Evolutionary conservation across 768 basidiomycete species (phyloP), one percentile per base, ranked within the genome.

Genomic region (Lactarius akahatsu): DNA sequence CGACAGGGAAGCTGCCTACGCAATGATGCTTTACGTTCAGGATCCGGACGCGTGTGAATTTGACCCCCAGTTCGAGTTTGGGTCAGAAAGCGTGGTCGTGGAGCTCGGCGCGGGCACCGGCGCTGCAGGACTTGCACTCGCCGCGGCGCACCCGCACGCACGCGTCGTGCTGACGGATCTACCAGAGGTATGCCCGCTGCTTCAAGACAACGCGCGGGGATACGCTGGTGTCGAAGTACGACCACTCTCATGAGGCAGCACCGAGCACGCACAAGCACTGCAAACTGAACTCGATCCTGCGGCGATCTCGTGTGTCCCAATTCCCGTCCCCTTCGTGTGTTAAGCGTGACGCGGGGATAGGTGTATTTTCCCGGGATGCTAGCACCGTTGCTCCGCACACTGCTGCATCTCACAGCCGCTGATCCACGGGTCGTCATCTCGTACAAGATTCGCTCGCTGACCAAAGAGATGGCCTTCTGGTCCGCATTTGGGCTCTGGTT

Each of bases 291-390:
- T 86, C 5, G 57, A 57, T 30, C 55, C 69, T n/a, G 50, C 30
- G 18, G 93, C 73, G 92, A 94, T 76, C 81, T 95, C 62, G 92
- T 92, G 77, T 73, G 86, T 81, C 47, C 32, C n/a, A 40, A 26
- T 34, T 11, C 40, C 57, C 64, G 4, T 30, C 30, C n/a, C 11
- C n/a, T 20, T 41, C 18, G n/a, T 26, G 32, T 67, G 20, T 32
- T 45, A n/a, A 34, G 59, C 58, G 20, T 68, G n/a, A 57, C 63
- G 38, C 59, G 34, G 64, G 45, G 45, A 66, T 69, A 94, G 90
- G 84, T 96, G 15, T 96, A 96, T 76, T 95, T 95, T 72, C 90
- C 91, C 0, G 85, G 91, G 65, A 83, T 96, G 1, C 80, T 92
- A 13, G 90, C 86, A 0, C 90, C 90, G 5, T 83, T 96, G 20